These are phyloP conservation scores for Colletotrichum sp. DNA, from an alignment of 2,329 filamentous ascomycete species.

Conservation along the genomic window DNA sequence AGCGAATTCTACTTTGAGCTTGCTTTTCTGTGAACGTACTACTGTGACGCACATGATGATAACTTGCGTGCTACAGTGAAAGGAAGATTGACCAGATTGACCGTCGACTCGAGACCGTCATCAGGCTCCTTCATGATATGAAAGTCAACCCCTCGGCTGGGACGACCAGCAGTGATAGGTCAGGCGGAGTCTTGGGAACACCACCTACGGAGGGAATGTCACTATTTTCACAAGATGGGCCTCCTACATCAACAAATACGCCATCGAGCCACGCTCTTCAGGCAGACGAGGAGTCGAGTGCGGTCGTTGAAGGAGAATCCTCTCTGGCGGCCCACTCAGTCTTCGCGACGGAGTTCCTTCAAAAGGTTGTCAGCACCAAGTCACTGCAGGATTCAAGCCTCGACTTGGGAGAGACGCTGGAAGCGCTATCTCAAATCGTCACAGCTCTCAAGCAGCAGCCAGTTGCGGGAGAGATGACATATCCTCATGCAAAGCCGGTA, in stretches of 20 bases:
- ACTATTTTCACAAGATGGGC: neutral
- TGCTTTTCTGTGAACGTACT: rapidly evolving
- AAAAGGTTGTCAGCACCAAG: slow-evolving; percentile 37
- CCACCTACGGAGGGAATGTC: neutral
- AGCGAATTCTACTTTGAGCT: neutral
- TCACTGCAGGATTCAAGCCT: slow-evolving; percentile 27
- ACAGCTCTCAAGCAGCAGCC: slow-evolving; percentile 29
- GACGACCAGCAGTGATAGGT: neutral
- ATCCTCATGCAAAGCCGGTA: slow-evolving; percentile 24
- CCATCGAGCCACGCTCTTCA: slow-evolving; percentile 7
- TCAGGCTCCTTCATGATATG: slow-evolving; percentile 37
- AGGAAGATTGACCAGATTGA: slow-evolving; percentile 44
- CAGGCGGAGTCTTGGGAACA: neutral
- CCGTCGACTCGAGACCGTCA: slow-evolving; percentile 37
- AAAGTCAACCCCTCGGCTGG: slow-evolving; percentile 27
- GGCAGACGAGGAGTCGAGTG: slow-evolving; percentile 27
- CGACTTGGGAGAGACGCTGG: slow-evolving; percentile 37
- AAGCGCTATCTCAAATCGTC: slow-evolving; percentile 37
- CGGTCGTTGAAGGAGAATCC: slow-evolving; percentile 47
- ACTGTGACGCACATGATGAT: neutral
- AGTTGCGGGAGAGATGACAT: slow-evolving; percentile 28
- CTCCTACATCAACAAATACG: slow-evolving; percentile 16
- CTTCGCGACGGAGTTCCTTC: slow-evolving; percentile 50
- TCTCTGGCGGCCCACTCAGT: slow-evolving; percentile 50
- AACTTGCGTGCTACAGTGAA: slow-evolving; percentile 28